These are phyloP conservation scores for Boletellus dicymbophilus DNA, from an alignment of 1,284 basidiomycete genomes.

Conservation along the genomic window DNA sequence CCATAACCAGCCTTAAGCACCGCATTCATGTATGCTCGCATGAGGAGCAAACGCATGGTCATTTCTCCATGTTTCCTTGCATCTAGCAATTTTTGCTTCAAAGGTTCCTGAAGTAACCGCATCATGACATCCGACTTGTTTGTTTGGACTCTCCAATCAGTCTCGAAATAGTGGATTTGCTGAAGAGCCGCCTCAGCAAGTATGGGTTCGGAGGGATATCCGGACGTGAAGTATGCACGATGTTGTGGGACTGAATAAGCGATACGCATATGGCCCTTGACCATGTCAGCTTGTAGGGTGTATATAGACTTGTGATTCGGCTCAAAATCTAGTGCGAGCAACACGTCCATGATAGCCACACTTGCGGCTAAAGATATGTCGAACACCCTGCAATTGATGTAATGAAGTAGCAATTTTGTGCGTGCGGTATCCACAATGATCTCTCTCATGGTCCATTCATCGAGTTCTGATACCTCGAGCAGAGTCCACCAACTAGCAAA, in stretches of 20 bases:
- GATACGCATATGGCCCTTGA: conserved; percentile 1
- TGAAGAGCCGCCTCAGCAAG: conserved; percentile 1
- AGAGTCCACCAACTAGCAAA: too few relatives aligned
- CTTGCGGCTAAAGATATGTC: too few relatives aligned
- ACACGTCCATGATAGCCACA: neutral
- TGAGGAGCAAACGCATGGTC: neutral
- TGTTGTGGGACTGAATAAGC: neutral
- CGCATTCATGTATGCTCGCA: neutral
- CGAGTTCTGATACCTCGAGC: too few relatives aligned
- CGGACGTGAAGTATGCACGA: neutral
- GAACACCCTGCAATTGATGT: neutral
- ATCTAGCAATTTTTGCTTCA: neutral
- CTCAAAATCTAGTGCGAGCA: neutral
- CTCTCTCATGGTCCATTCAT: too few relatives aligned
- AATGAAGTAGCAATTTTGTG: neutral
- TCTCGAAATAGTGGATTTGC: neutral
- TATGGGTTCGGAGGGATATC: conserved; percentile 1
- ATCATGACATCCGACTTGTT: neutral
- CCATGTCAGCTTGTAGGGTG: neutral
- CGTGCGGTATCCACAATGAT: neutral
- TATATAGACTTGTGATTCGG: neutral
- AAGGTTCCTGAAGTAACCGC: neutral
- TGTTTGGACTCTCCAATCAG: neutral
- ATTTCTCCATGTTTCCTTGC: neutral
- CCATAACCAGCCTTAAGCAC: neutral